Evolutionary conservation across 1,139 yeast species (phyloP).

Genomic region (Debaryomyces fabryi): DNA sequence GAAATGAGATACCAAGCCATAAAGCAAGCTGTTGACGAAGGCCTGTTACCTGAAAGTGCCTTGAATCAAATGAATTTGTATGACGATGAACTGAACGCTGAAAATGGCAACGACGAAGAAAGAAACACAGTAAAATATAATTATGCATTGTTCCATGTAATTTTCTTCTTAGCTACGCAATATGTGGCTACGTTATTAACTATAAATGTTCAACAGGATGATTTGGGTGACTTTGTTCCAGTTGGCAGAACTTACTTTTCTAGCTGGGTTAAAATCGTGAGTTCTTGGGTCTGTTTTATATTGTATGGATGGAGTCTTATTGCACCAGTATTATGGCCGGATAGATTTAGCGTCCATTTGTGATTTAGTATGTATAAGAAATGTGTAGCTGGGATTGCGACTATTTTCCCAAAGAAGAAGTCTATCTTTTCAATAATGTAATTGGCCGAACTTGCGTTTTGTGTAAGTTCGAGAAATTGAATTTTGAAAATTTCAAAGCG

Average conservation of each 20-base stretch:
- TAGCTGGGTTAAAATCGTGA: conserved; percentile 89
- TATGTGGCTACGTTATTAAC: conserved; percentile 94
- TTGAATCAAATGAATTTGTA: conserved; percentile 68
- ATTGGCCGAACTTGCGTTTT: conserved; percentile 14
- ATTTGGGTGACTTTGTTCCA: conserved; percentile 87
- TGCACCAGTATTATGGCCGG: conserved; percentile 92
- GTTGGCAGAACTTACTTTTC: conserved; percentile 97
- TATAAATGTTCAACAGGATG: conserved; percentile 84
- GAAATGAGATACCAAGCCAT: conserved; percentile 88
- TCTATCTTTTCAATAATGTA: conserved; percentile 8
- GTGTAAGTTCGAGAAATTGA: conserved; percentile 9
- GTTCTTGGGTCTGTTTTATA: conserved; percentile 89
- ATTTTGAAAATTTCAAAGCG: conserved; percentile 9
- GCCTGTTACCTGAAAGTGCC: conserved; percentile 92
- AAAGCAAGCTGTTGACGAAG: conserved; percentile 92
- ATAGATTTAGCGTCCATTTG: conserved; percentile 60
- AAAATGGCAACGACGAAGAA: conserved; percentile 57
- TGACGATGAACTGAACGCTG: conserved; percentile 46
- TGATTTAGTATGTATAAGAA: conserved; percentile 14
- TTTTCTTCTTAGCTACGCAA: conserved; percentile 94
- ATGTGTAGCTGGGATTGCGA: not conserved
- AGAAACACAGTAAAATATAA: conserved; percentile 74
- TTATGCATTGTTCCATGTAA: conserved; percentile 84
- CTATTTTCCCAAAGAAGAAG: conserved; percentile 10
- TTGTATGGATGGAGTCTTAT: conserved; percentile 88